Evolutionary conservation across 495 filamentous ascomycete species (phyloP), one percentile per base, ranked within the genome.

Genomic region (Oidiodendron maius): DNA sequence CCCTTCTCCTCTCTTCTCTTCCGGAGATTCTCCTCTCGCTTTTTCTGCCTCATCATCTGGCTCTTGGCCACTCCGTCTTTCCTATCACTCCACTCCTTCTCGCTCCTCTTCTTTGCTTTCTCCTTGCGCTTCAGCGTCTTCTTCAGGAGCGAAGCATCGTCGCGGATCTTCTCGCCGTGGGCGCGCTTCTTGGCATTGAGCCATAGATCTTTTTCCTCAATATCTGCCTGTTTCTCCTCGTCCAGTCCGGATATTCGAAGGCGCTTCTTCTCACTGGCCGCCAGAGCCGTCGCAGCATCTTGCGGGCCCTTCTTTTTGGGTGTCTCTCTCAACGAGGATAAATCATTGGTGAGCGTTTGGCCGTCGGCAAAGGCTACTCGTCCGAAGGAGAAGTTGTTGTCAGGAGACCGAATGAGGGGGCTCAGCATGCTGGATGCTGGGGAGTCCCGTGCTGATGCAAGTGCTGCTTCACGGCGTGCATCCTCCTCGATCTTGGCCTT

Each of bases 51-150:
- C 61, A 86, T 78, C 37, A 86, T 83, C 63, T 89, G 83, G 41
- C 81, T 74, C 64, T 86, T 84, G 23, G 77, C 71, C 17, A 97
- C 84, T 12, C 81, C 81, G 13, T 89, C 82, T 15, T 84, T 67
- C 34, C 93, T 71, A 48, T 94, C 91, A 30, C 75, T 82, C 93
- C 94, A 97, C 64, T 93, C 89, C 52, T 81, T 80, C 63, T 86
- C 84, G 60, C 83, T 90, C 77, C 91, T 95, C 67, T 79, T 84
- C 80, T 97, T 98, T 23, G 75, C 69, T 53, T 81, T 82, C 61
- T 95, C 88, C 67, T 94, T 90, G 52, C 91, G 82, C 76, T 96
- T 96, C 49, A 96, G 69, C 1, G 90, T 88, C 74, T 96, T 96
- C 77, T 94, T 94, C 11, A 98, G 76, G 26, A 97, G 63, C n/a